Base-by-base conservation (phyloP, 208 protist species). In the Acanthamoeba lugdunensis region DNA sequence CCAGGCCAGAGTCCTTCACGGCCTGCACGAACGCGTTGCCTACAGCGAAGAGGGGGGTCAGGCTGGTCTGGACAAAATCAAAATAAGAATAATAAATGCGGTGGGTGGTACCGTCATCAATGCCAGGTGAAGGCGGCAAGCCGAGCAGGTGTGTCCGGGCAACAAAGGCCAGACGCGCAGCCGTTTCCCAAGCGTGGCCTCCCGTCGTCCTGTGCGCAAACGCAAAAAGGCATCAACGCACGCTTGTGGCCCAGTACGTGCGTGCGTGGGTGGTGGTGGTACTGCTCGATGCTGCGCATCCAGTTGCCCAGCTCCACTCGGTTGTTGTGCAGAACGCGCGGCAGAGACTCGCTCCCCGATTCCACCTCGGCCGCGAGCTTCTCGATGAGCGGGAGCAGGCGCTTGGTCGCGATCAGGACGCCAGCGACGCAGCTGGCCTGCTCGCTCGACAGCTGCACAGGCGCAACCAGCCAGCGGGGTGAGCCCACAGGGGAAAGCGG, bases 111-210 rank as follows among this genome's bases (percentile, higher is more conserved):
- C 69, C 69, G n/a, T 79, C 69, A 25, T 7, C 11, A 7, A 79
- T 0, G 21, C 28, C 33, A 23, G 9, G 41, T 6, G 75, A 81
- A 13, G 7, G 37, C 73, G 37, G 45, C 48, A 50, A 7, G n/a
- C n/a, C 33, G 75, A 56, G 45, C 48, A 84, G 7, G 48, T 58
- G 75, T 5, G 45, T 23, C 23, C 75, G 33, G 45, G 75, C 48
- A 7, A 84, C 25, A 30, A 84, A 84, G 75, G 75, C 75, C 75
- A 84, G 45, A 58, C 45, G 75, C 75, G n/a, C 75, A 25, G 75
- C 75, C 45, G 41, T 37, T n/a, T 84, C 45, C 75, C 75, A 84
- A 8, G 45, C 4, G 75, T 58, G 75, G 21, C n/a, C 48, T 7
- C 48, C 75, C 0, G 45, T 50, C 48, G 75, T 16, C 23, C 33